A percentile compares a stretch with the other conserved stretches of the same genome.
Conservation (phyloP, 805 yeast species). For the Ogataea angusta region DNA sequence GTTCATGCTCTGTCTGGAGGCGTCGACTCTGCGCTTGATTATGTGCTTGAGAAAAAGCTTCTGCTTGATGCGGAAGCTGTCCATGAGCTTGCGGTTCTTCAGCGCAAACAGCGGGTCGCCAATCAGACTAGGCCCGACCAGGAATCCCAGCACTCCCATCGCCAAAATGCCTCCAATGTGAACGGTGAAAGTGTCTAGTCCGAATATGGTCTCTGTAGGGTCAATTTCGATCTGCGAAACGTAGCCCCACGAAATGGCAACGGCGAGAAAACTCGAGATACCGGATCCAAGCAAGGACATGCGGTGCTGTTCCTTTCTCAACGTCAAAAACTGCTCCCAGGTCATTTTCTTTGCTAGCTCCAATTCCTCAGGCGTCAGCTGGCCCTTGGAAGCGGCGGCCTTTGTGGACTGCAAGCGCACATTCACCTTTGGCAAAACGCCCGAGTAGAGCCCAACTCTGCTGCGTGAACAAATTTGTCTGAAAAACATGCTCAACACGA, state of each 20-base stretch:
- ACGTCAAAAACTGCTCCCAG: conserved; percentile 78
- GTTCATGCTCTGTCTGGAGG: conserved; percentile 81
- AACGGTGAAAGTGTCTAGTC: conserved; percentile 85
- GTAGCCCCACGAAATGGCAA: conserved; percentile 66
- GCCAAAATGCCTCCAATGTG: conserved; percentile 69
- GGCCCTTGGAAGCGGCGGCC: conserved; percentile 6
- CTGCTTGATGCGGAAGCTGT: conserved; percentile 58
- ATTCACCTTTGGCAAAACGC: conserved; percentile 2
- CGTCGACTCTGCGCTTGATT: conserved; percentile 81
- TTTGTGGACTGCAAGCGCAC: conserved; percentile 7
- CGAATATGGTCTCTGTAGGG: conserved; percentile 83
- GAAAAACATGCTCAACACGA: neutral
- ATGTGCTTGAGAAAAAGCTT: conserved; percentile 71
- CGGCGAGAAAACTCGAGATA: conserved; percentile 63
- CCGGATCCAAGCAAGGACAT: conserved; percentile 67
- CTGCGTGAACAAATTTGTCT: conserved; percentile 4
- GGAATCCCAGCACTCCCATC: conserved; percentile 73
- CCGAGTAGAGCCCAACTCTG: neutral
- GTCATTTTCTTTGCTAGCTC: conserved; percentile 36
- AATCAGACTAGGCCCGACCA: conserved; percentile 72
- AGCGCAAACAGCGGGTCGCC: conserved; percentile 70
- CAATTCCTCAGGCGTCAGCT: conserved; percentile 22
- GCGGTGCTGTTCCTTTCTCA: conserved; percentile 73
- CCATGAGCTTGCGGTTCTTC: conserved; percentile 44
- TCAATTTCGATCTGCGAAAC: conserved; percentile 82